Conservation (phyloP, 805 yeast genomes). For the Kodamaea neixiangensis region DNA sequence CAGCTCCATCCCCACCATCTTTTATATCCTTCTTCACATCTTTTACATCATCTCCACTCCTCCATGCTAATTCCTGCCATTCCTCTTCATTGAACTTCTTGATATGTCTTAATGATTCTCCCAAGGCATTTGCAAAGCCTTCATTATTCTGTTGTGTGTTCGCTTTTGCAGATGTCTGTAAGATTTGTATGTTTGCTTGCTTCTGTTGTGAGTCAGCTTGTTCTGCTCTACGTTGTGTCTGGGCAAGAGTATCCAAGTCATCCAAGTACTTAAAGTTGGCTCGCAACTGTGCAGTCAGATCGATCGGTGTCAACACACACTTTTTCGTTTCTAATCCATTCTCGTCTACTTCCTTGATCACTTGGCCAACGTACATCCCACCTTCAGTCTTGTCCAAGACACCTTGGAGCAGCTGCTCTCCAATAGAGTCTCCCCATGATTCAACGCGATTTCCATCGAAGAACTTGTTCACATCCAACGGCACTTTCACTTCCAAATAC, state of each 20-base stretch:
- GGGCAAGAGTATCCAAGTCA: constrained; percentile 50
- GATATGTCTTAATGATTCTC: constrained; percentile 41
- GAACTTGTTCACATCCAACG: constrained; percentile 66
- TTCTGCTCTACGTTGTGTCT: constrained; percentile 39
- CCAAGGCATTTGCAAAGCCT: constrained; percentile 32
- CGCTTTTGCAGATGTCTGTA: constrained; percentile 43
- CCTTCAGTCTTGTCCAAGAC: constrained; percentile 59
- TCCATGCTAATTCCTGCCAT: constrained; percentile 39
- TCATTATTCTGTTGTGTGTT: constrained; percentile 25
- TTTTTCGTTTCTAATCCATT: constrained; percentile 32
- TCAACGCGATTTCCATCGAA: constrained; percentile 65
- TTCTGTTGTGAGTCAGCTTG: constrained; percentile 26
- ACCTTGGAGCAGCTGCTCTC: constrained; percentile 68
- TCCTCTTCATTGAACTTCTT: constrained; percentile 44
- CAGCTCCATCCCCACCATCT: constrained; percentile 17
- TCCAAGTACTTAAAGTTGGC: constrained; percentile 83
- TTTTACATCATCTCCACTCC: constrained; percentile 18
- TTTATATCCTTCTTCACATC: constrained; percentile 18
- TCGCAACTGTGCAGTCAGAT: constrained; percentile 72
- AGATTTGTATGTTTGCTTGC: constrained; percentile 37
- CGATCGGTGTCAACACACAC: constrained; percentile 65
- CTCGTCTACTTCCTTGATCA: constrained; percentile 17
- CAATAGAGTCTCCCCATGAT: constrained; percentile 61
- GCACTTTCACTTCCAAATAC: constrained; percentile 73
- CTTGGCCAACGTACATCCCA: constrained; percentile 38